Percentiles rank a stretch among this genome's conserved stretches.
These are phyloP conservation scores for Tetrapisispora iriomotensis DNA, from an alignment of 805 yeast species.

Conservation along the genomic window DNA sequence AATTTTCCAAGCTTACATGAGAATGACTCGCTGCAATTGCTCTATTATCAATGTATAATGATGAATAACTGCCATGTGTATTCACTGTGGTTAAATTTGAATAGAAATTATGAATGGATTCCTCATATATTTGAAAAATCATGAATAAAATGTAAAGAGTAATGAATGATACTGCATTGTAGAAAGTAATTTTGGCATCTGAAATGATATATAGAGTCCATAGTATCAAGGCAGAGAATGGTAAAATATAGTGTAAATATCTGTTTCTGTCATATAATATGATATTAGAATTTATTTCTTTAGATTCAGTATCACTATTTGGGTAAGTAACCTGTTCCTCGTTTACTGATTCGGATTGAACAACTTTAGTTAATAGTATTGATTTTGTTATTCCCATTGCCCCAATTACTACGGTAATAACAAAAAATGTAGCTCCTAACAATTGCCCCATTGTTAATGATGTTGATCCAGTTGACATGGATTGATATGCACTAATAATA, in stretches of 20 bases:
- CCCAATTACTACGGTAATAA: slow-evolving; percentile 73
- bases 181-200: slow-evolving; percentile 44
- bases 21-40: slow-evolving; percentile 1
- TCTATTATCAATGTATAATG: neutral
- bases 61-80: neutral
- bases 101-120: slow-evolving; percentile 1
- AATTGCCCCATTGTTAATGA: slow-evolving; percentile 82
- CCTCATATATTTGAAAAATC: slow-evolving; percentile 1
- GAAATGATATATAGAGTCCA: slow-evolving; percentile 43
- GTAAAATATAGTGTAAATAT: slow-evolving; percentile 52
- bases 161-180: slow-evolving; percentile 52
- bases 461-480: slow-evolving; percentile 61
- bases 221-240: slow-evolving; percentile 44
- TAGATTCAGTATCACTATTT: neutral
- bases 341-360: neutral
- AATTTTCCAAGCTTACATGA: neutral
- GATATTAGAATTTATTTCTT: neutral
- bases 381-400: slow-evolving; percentile 62
- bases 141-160: slow-evolving; percentile 5
- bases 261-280: slow-evolving; percentile 28
- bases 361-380: slow-evolving; percentile 35
- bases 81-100: neutral
- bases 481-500: slow-evolving; percentile 72
- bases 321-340: neutral
- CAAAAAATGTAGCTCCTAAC: slow-evolving; percentile 82